Evolutionary conservation across 2,329 filamentous ascomycete genomes (phyloP).

Genomic region (Fusarium nygamai): DNA sequence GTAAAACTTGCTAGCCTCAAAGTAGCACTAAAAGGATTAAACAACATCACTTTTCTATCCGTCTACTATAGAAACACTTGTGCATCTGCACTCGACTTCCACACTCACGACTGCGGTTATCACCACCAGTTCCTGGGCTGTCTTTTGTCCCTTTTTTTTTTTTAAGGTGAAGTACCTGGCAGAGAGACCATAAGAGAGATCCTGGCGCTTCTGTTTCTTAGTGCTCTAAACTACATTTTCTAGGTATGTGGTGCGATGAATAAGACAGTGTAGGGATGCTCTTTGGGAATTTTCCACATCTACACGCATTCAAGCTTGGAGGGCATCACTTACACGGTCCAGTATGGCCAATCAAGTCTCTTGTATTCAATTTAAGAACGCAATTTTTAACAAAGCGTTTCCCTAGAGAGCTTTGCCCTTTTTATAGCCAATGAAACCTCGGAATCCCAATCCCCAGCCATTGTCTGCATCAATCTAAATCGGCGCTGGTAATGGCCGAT

Average conservation of each 20-base stretch:
- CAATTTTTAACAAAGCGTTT: not conserved
- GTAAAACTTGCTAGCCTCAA: not conserved
- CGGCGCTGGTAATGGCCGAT: slow-evolving; percentile 4
- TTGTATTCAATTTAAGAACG: not conserved
- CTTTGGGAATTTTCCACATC: not conserved
- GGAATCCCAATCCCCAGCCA: not conserved
- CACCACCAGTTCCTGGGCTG: not conserved
- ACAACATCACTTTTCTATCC: not conserved
- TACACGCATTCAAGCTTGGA: no score
- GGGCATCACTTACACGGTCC: not conserved
- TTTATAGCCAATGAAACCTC: not conserved
- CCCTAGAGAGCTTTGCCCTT: not conserved
- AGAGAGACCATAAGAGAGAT: not conserved
- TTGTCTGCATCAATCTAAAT: not conserved
- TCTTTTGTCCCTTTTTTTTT: not conserved
- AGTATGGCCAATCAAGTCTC: not conserved
- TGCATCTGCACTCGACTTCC: not conserved
- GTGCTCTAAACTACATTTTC: not conserved
- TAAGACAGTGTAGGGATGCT: not conserved
- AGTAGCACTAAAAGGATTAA: not conserved
- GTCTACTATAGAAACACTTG: not conserved
- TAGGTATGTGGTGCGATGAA: not conserved
- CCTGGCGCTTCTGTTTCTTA: not conserved
- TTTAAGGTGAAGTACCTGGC: not conserved
- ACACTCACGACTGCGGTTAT: not conserved